Base-by-base conservation (phyloP, 2,329 filamentous ascomycete genomes). In the Cladorrhinum sp. region DNA sequence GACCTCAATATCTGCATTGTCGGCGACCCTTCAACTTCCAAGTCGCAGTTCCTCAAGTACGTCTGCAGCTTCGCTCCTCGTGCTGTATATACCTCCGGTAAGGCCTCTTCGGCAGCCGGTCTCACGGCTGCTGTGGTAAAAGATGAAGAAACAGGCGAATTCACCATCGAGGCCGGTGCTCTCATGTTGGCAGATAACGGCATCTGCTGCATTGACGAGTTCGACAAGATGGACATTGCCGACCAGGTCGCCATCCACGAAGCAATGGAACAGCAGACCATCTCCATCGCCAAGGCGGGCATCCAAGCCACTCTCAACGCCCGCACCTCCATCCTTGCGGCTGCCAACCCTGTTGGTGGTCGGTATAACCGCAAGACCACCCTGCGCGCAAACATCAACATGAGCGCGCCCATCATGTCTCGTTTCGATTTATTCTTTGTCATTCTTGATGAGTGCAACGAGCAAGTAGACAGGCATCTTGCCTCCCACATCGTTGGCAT, bases 201-300 rank as follows among this genome's bases (percentile, higher is more conserved):
- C 57, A 96, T 98, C 69, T 99, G 95, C 75, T 93, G 92, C 62
- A 99, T 99, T 73, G 95, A 99, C 72, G 95, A 99, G 74, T 99
- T 99, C 69, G 95, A 99, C 85, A 99, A 99, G 80, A 99, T 99
- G 95, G 95, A 99, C 70, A 90, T 99, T 64, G 87, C 80, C 56
- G 95, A 99, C 74, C 95, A 99, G 78, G 95, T 99, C 58, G 95
- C 95, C 66, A 99, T 99, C 71, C 95, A 99, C 83, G 95, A 99
- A 85, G 95, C 95, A 62, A 99, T 99, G 95, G 95, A 99, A 84
- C 95, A 99, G 79, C 95, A 99, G 77, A 99, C 95, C 4, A 99
- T 99, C 66, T 97, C 92, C 8, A 99, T 99, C 70, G 93, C 95
- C 62, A 99, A 99, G 78, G 95, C 95, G 4, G 95, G 95, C 70